Conservation (phyloP, 176 grass and related monocot genomes). For the Bothriochloa decipiens region DNA sequence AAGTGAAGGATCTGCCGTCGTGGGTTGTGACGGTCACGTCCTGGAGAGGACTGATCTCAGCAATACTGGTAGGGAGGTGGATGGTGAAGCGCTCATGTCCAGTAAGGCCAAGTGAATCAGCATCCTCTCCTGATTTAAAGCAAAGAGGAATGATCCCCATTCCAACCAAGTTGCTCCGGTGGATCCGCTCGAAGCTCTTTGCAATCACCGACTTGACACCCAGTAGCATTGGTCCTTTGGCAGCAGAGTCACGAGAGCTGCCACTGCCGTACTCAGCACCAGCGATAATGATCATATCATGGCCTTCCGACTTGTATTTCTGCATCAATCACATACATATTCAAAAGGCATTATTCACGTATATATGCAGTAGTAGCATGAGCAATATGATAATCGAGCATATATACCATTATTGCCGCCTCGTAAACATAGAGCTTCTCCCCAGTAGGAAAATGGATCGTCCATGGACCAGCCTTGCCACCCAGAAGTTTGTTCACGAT, state of each 20-base stretch:
- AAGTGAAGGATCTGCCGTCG: constrained; percentile 68
- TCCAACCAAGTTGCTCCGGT: constrained; percentile 88
- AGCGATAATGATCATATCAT: constrained; percentile 75
- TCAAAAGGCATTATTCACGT: not conserved
- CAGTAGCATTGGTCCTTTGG: constrained; percentile 89
- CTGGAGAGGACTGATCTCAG: constrained; percentile 74
- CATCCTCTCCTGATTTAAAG: constrained; percentile 76
- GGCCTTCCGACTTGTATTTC: constrained; percentile 79
- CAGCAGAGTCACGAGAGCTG: constrained; percentile 94
- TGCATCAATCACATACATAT: constrained; percentile 30
- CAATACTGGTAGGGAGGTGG: constrained; percentile 54
- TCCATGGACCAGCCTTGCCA: constrained; percentile 78
- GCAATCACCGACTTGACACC: constrained; percentile 93
- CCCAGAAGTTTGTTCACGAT: constrained; percentile 76
- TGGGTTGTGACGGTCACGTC: constrained; percentile 66
- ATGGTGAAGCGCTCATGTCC: constrained; percentile 77
- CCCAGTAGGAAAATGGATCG: constrained; percentile 70
- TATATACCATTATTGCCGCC: constrained; percentile 64
- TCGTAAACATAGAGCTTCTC: constrained; percentile 86
- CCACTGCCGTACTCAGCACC: constrained; percentile 92
- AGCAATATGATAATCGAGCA: not conserved
- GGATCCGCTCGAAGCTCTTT: constrained; percentile 97
- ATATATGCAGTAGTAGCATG: not conserved
- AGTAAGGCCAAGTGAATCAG: constrained; percentile 73
- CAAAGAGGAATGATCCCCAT: constrained; percentile 90